Conservation (phyloP, 2,329 filamentous ascomycete genomes). For the Microdochium paspali region DNA sequence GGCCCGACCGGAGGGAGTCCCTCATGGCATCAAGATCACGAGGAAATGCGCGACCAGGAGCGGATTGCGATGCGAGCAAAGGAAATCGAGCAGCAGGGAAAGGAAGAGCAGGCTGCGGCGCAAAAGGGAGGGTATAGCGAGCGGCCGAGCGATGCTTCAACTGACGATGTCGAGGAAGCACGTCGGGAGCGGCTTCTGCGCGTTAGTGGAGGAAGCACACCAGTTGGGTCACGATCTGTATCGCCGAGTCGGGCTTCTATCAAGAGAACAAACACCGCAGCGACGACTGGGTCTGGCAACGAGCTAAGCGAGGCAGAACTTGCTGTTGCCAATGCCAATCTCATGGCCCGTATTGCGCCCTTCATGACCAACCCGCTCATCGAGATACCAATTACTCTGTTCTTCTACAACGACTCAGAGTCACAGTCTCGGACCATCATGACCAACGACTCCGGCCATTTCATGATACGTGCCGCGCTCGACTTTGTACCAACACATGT, state of each 20-base stretch:
- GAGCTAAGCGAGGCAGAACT: conserved; percentile 72
- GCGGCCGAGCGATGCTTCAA: conserved; percentile 36
- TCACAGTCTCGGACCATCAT: conserved; percentile 78
- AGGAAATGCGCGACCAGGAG: conserved; percentile 47
- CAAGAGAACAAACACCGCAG: conserved; percentile 20
- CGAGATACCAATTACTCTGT: conserved; percentile 73
- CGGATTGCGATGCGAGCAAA: conserved; percentile 67
- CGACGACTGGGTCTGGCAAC: conserved; percentile 13
- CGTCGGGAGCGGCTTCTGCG: conserved; percentile 7
- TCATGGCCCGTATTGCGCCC: conserved; percentile 79
- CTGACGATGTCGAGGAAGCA: conserved; percentile 24
- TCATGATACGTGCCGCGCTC: conserved; percentile 67
- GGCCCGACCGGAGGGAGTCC: conserved; percentile 12
- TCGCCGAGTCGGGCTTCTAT: conserved; percentile 32
- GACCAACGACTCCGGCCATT: conserved; percentile 87
- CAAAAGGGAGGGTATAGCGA: conserved; percentile 68
- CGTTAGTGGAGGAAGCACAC: conserved; percentile 5
- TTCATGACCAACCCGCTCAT: conserved; percentile 81
- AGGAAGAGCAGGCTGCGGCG: conserved; percentile 61
- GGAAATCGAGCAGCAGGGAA: conserved; percentile 63
- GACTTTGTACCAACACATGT: conserved; percentile 89
- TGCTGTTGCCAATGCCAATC: conserved; percentile 68
- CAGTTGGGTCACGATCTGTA: conserved; percentile 23
- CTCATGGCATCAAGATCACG: conserved; percentile 29
- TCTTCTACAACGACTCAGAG: conserved; percentile 82